Evolutionary conservation across 2,329 filamentous ascomycete genomes (phyloP).

Genomic region (Colletotrichum abscissum): DNA sequence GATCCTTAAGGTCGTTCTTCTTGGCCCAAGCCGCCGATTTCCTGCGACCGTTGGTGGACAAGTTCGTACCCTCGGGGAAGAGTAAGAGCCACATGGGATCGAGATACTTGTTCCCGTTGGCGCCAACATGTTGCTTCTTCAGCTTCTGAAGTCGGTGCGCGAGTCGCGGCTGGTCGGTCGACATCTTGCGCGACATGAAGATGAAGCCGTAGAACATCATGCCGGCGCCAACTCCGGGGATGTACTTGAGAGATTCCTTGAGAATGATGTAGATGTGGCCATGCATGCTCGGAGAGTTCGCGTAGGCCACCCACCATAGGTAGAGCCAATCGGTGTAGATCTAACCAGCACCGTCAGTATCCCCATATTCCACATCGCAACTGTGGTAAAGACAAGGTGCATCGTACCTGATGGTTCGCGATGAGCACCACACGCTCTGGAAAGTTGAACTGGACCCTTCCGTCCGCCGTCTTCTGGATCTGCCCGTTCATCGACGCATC

Average conservation of each 20-base stretch:
- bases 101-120: constrained; percentile 64
- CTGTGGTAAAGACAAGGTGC: neutral
- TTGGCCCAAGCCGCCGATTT: constrained; percentile 81
- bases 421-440: constrained; percentile 85
- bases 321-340: constrained; percentile 95
- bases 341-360: constrained; percentile 45
- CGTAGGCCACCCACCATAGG: constrained; percentile 94
- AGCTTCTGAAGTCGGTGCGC: constrained; percentile 79
- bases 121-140: constrained; percentile 65
- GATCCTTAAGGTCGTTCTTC: constrained; percentile 79
- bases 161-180: constrained; percentile 80
- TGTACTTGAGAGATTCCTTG: constrained; percentile 85
- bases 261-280: constrained; percentile 91
- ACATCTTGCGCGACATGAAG: constrained; percentile 92
- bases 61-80: constrained; percentile 89
- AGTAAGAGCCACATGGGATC: constrained; percentile 92
- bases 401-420: constrained; percentile 81
- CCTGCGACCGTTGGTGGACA: constrained; percentile 75
- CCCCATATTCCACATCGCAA: neutral
- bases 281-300: constrained; percentile 78
- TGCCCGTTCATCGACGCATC: constrained; percentile 83
- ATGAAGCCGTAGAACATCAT: constrained; percentile 92
- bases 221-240: constrained; percentile 82
- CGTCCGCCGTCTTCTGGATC: constrained; percentile 75
- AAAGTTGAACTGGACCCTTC: constrained; percentile 81